Percentiles rank a stretch among this genome's conserved stretches.
Evolutionary conservation across 495 filamentous ascomycete species (phyloP).

Genomic region (Letharia lupina): DNA sequence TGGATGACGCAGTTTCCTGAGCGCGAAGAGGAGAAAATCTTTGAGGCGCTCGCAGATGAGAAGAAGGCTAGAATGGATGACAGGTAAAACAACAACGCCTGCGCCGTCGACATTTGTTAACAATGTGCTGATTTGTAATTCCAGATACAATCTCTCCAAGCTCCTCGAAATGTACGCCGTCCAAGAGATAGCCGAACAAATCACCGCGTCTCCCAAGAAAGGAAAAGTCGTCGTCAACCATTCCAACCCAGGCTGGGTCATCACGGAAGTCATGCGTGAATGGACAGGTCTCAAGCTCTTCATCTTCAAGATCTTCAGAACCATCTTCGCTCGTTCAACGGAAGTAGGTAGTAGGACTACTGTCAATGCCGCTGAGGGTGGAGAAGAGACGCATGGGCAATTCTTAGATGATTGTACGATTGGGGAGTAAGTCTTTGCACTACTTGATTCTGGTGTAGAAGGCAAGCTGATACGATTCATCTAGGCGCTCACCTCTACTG

Average conservation of each 20-base stretch:
- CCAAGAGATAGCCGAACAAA: slow-evolving; percentile 29
- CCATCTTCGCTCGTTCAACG: slow-evolving; percentile 18
- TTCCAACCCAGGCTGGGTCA: slow-evolving; percentile 30
- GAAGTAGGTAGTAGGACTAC: slow-evolving; percentile 40
- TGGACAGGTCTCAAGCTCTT: background rate
- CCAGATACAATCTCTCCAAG: slow-evolving; percentile 33
- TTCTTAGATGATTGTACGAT: slow-evolving; percentile 26
- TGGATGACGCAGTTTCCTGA: slow-evolving; percentile 31
- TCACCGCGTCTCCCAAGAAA: slow-evolving; percentile 24
- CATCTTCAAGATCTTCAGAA: slow-evolving; percentile 5
- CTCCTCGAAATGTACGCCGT: slow-evolving; percentile 29
- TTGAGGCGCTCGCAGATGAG: slow-evolving; percentile 26
- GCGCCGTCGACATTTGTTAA: background rate
- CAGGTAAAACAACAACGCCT: slow-evolving; percentile 18
- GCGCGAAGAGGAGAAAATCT: slow-evolving; percentile 25
- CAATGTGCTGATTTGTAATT: background rate
- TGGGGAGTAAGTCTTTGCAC: slow-evolving; percentile 9
- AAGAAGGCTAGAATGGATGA: slow-evolving; percentile 27
- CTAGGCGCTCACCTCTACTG: slow-evolving; percentile 20
- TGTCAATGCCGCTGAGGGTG: slow-evolving; percentile 30
- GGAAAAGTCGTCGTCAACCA: slow-evolving; percentile 28
- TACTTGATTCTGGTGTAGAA: background rate
- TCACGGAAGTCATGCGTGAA: slow-evolving; percentile 29
- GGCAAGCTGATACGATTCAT: background rate
- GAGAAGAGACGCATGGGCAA: slow-evolving; percentile 35